These are phyloP conservation scores for Alopecurus myosuroides DNA, from an alignment of 176 grass and related monocot genomes.

Conservation along the genomic window DNA sequence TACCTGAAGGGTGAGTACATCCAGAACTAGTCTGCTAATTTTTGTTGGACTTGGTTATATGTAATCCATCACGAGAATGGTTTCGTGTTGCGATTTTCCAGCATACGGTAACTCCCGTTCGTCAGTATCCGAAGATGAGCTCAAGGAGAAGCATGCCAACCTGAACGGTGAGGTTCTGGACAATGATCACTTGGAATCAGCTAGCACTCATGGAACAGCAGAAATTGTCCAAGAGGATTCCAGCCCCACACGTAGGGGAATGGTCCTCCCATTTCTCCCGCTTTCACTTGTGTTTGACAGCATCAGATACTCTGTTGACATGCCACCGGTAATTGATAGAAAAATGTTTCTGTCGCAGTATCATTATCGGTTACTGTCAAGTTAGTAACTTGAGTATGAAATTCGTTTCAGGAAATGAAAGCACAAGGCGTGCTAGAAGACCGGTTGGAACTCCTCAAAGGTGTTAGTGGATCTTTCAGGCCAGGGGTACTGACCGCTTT, in stretches of 20 bases:
- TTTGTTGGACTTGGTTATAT: not conserved
- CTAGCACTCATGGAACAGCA: slow-evolving; percentile 24
- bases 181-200: slow-evolving; percentile 32
- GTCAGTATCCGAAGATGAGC: slow-evolving; percentile 66
- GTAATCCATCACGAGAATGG: not conserved
- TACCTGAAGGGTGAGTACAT: slow-evolving; percentile 57
- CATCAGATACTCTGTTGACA: slow-evolving; percentile 87
- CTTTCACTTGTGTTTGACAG: slow-evolving; percentile 81
- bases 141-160: slow-evolving; percentile 67
- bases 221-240: slow-evolving; percentile 2
- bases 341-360: not conserved
- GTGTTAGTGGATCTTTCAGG: slow-evolving; percentile 88
- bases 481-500: slow-evolving; percentile 86
- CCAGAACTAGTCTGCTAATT: not conserved
- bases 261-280: slow-evolving; percentile 85
- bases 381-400: slow-evolving; percentile 11
- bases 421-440: slow-evolving; percentile 58
- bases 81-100: slow-evolving; percentile 31
- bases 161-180: slow-evolving; percentile 48
- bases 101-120: slow-evolving; percentile 69
- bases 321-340: slow-evolving; percentile 68
- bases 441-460: slow-evolving; percentile 67
- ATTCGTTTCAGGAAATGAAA: slow-evolving; percentile 90
- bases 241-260: slow-evolving; percentile 50
- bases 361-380: not conserved